Evolutionary conservation across 495 filamentous ascomycete species (phyloP), one percentile per base, ranked within the genome.

Genomic region (Lophiostoma macrostomum): DNA sequence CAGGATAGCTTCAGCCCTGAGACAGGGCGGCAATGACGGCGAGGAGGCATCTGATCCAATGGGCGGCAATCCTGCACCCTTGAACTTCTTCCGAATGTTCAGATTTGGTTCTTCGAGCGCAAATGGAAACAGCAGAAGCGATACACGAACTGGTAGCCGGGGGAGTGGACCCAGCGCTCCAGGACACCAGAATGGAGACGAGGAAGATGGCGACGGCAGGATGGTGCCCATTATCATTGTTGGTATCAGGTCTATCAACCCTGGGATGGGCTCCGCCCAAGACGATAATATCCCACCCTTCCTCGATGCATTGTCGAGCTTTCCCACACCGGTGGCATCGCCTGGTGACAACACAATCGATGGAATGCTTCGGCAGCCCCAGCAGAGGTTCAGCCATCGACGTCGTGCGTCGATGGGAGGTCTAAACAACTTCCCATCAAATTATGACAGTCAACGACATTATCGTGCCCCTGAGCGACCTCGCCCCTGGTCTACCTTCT

Each of bases 221-320:
- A 82, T 80, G 53, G 80, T 86, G 13, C 83, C 83, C 6, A 73
- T 86, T 44, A 83, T 86, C 25, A 79, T 88, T 32, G 85, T 89
- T 36, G 85, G 86, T 8, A 86, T 89, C 32, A 74, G 84, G 25
- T 86, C 83, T 10, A 83, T 87, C 30, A 78, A 78, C 14, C 74
- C 82, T 13, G 71, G 75, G 32, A 76, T 70, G 45, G 72, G 70
- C 34, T 57, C 70, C 12, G 64, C 67, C 22, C 65, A 65, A 37
- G 80, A 78, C 69, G 63, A 79, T 64, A 56, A 71, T 57, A 63
- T 71, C n/a, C 67, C 78, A 46, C 83, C 85, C 14, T 81, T 86
- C 64, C 69, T 85, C 32, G 77, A 78, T 40, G 74, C 81, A 2
- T 71, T 82, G 13, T 77, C 79, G 29, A 79, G 74, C 53, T 67